A percentile compares a stretch with the other conserved stretches of the same genome.
phyloP scores from a whole-genome alignment of 2,329 filamentous ascomycete species.

The Penicillium sp. region DNA sequence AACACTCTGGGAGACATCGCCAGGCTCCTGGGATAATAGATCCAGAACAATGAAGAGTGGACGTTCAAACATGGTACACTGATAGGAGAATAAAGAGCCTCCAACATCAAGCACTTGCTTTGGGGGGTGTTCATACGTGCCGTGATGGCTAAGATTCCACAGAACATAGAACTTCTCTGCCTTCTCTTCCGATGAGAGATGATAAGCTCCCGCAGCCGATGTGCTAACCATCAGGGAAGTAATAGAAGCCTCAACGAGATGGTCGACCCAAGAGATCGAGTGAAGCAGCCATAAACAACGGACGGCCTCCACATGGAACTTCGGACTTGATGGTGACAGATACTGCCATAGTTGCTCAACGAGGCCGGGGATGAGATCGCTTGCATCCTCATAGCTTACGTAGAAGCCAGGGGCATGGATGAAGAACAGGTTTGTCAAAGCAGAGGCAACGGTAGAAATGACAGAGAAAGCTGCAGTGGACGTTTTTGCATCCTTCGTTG shows the following conservation, averaged over 20 bases:
- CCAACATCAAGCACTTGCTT: slow-evolving; percentile 31
- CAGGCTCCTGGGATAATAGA: slow-evolving; percentile 67
- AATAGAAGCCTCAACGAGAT: slow-evolving; percentile 77
- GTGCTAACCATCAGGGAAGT: slow-evolving; percentile 64
- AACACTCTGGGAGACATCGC: slow-evolving; percentile 72
- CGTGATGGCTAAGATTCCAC: slow-evolving; percentile 45
- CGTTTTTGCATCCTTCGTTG: slow-evolving; percentile 19
- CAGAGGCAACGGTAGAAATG: slow-evolving; percentile 47
- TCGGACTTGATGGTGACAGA: slow-evolving; percentile 77
- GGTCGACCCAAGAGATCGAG: slow-evolving; percentile 63
- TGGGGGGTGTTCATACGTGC: slow-evolving; percentile 36
- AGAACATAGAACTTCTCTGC: slow-evolving; percentile 42
- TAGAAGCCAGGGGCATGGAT: slow-evolving; percentile 37
- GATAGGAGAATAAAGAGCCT: slow-evolving; percentile 33
- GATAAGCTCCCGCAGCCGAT: slow-evolving; percentile 20
- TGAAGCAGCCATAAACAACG: slow-evolving; percentile 85
- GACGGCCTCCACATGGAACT: slow-evolving; percentile 92
- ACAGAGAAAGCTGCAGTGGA: slow-evolving; percentile 35
- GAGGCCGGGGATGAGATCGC: slow-evolving; percentile 63
- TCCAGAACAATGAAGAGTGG: slow-evolving; percentile 82
- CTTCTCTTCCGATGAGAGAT: slow-evolving; percentile 34
- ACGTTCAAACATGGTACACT: slow-evolving; percentile 67
- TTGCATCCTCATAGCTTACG: slow-evolving; percentile 50
- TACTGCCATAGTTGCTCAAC: slow-evolving; percentile 75
- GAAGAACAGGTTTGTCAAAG: slow-evolving; percentile 44